Conservation (phyloP, 768 basidiomycete species). For the Lactarius hatsudake region DNA sequence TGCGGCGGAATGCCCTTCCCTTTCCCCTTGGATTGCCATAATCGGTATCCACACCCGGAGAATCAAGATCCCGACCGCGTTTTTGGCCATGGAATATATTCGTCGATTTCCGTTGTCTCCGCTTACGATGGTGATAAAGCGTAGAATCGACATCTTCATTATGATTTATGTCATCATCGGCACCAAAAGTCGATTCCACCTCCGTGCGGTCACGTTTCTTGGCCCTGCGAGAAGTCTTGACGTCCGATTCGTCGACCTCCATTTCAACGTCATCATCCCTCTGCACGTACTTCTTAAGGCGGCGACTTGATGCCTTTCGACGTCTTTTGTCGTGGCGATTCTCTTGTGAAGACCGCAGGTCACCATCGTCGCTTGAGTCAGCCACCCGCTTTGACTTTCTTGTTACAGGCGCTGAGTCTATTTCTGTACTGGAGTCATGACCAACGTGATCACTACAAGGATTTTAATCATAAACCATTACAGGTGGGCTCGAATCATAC, state of each 20-base stretch:
- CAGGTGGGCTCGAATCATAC: neutral
- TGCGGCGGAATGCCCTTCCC: slow-evolving; percentile 47
- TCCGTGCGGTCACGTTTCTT: slow-evolving; percentile 77
- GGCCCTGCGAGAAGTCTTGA: slow-evolving; percentile 40
- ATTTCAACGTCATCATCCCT: slow-evolving; percentile 38
- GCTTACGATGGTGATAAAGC: slow-evolving; percentile 44
- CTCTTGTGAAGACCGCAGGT: slow-evolving; percentile 21
- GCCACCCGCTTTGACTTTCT: slow-evolving; percentile 26
- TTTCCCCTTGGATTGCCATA: slow-evolving; percentile 38
- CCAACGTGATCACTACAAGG: slow-evolving; percentile 4
- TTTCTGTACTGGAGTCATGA: slow-evolving; percentile 10
- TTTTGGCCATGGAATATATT: slow-evolving; percentile 54
- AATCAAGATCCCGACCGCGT: slow-evolving; percentile 57
- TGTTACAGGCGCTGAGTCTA: slow-evolving; percentile 8
- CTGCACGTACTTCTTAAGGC: slow-evolving; percentile 13
- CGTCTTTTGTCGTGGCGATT: slow-evolving; percentile 26
- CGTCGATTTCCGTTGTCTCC: slow-evolving; percentile 57
- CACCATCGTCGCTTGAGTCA: slow-evolving; percentile 26
- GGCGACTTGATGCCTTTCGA: slow-evolving; percentile 26
- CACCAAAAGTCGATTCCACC: slow-evolving; percentile 68
- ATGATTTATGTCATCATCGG: slow-evolving; percentile 48
- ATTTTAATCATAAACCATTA: neutral
- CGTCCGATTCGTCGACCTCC: slow-evolving; percentile 43
- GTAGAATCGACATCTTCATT: slow-evolving; percentile 41
- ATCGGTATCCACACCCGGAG: slow-evolving; percentile 36